Base-by-base conservation (phyloP, 2,329 filamentous ascomycete species). In the Huntiella omanensis region DNA sequence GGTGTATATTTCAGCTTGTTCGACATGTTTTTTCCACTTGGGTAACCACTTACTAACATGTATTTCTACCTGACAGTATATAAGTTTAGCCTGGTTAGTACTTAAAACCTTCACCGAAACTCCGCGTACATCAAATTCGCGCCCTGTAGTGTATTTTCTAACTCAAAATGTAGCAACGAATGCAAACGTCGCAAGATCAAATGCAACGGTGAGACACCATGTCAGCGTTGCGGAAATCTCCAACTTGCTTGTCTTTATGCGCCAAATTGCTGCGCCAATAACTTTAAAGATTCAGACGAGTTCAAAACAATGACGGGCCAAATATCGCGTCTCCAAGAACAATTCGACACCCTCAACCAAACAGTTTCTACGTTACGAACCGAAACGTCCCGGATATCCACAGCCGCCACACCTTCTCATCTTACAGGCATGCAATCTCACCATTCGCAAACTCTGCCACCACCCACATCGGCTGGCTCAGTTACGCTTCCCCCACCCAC, bases 221-320 rank as follows among this genome's bases (percentile, higher is more conserved):
- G 79, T 53, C 70, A 75, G 50, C 67, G 79, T 48, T 83, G 79
- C 54, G 73, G 76, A 54, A 77, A 79, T 53, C 74, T 82, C 58
- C 76, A 74, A 53, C 65, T 80, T 13, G 61, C 70, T 51, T 82
- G 77, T 55, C 63, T 78, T 39, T 82, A 81, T 61, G 68, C 76
- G 4, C 70, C 75, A 11, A 78, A 78, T 55, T 78, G 76, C 58
- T 78, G 74, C 57, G 64, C 73, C 51, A 87, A 75, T 65, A 85
- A 75, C 60, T 86, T 94, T 69, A 91, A 88, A 60, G 87, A 95
- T 56, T 86, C 85, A 40, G 83, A 92, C 7, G 87, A 95, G 59
- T 95, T 86, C 67, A 83, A 77, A 56, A 72, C 77, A 34, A 85
- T 95, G 77, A 74, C 76, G 46, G 67, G 71, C 33, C 81, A 91